phyloP scores from a whole-genome alignment of 1,284 basidiomycete species.

The Coriolopsis trogii region DNA sequence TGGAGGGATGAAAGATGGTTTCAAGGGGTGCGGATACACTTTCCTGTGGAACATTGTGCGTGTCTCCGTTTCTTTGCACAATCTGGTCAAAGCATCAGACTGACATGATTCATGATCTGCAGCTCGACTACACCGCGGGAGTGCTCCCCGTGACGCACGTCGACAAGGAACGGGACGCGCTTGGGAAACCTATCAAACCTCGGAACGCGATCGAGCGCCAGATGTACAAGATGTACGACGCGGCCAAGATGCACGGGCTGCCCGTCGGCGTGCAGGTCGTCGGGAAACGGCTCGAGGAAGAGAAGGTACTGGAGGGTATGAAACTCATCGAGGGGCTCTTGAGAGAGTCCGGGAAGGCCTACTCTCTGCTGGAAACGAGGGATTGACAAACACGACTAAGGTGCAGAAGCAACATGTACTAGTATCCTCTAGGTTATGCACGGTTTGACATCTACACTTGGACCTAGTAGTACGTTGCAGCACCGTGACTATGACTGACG shows the following conservation, averaged over 20 bases:
- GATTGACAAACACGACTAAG: slow-evolving; percentile 9
- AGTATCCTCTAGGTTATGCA: too few relatives aligned
- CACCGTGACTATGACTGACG: too few relatives aligned
- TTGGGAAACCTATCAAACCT: slow-evolving; percentile 39
- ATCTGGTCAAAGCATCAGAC: too few relatives aligned
- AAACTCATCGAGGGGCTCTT: slow-evolving; percentile 39
- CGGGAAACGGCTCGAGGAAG: slow-evolving; percentile 62
- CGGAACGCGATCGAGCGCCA: slow-evolving; percentile 31
- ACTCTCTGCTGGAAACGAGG: slow-evolving; percentile 24
- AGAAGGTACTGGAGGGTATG: slow-evolving; percentile 56
- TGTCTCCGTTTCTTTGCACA: not conserved
- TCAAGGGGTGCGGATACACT: slow-evolving; percentile 35
- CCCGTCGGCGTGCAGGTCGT: slow-evolving; percentile 70
- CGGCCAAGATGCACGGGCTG: slow-evolving; percentile 64
- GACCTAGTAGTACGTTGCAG: too few relatives aligned
- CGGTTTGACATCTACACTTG: too few relatives aligned
- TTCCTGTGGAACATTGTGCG: slow-evolving; percentile 67
- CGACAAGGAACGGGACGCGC: slow-evolving; percentile 54
- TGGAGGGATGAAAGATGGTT: slow-evolving; percentile 39
- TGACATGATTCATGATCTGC: too few relatives aligned
- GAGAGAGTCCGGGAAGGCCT: slow-evolving; percentile 27
- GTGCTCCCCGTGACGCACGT: slow-evolving; percentile 77
- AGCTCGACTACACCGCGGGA: slow-evolving; percentile 75
- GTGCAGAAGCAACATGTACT: too few relatives aligned
- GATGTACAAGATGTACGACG: slow-evolving; percentile 54